Percentiles rank a stretch among this genome's conserved stretches.
Evolutionary conservation across 2,329 filamentous ascomycete species (phyloP).

Genomic region (Colletotrichum ledebouriae): DNA sequence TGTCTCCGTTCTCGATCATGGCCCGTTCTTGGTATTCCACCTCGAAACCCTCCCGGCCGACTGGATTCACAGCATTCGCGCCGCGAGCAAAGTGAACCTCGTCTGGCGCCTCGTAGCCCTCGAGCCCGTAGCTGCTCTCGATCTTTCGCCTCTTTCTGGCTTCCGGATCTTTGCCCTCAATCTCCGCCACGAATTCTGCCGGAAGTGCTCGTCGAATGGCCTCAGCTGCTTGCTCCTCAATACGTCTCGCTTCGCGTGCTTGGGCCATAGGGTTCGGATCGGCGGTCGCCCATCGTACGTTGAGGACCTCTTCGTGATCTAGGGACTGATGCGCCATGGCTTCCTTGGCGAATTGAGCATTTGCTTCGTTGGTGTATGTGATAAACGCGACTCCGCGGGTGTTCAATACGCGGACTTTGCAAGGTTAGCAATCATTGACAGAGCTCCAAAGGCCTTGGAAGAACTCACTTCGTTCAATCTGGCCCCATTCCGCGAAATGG

Average conservation of each 20-base stretch:
- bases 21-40: constrained; percentile 72
- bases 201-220: constrained; percentile 90
- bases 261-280: constrained; percentile 97
- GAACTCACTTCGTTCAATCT: constrained; percentile 78
- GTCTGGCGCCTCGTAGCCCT: constrained; percentile 94
- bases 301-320: constrained; percentile 92
- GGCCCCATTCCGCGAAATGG: constrained; percentile 97
- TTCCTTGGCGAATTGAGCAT: constrained; percentile 88
- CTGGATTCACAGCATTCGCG: constrained; percentile 73
- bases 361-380: constrained; percentile 87
- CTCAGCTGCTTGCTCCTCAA: constrained; percentile 97
- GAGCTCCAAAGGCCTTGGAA: constrained; percentile 4
- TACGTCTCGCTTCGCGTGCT: constrained; percentile 86
- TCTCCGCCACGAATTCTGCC: constrained; percentile 90
- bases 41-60: constrained; percentile 71
- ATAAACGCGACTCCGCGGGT: constrained; percentile 93
- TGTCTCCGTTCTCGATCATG: constrained; percentile 67
- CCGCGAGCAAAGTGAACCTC: constrained; percentile 92
- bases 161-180: constrained; percentile 91
- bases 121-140: constrained; percentile 87
- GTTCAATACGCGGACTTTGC: constrained; percentile 81
- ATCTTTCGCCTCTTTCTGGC: constrained; percentile 90
- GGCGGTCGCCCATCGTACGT: constrained; percentile 96
- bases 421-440: neutral
- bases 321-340: constrained; percentile 95